Base-by-base conservation (phyloP, 352 stramenopile genomes). In the Pythium scleroteichum region DNA sequence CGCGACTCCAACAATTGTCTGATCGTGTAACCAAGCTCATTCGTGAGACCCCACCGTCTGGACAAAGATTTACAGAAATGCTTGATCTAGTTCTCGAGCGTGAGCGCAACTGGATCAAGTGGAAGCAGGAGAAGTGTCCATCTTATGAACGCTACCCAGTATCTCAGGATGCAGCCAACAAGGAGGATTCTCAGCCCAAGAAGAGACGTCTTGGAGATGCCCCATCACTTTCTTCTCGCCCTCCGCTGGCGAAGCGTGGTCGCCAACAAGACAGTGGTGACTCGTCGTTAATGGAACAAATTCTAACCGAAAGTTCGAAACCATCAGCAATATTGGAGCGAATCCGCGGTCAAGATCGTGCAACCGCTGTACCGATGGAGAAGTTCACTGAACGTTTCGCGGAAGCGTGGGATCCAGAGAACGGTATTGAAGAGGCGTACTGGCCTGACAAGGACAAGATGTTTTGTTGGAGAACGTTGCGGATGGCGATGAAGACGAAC, bases 391-490 rank as follows among this genome's bases (percentile, higher is more conserved):
- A 96, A 41, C 73, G 79, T 0, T 98, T 98, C 52, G 87, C 90
- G 19, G 93, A 98, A 54, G 95, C 95, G 20, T 93, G 95, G 66
- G 90, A 99, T 65, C 95, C 95, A 4, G 95, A 98, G 49, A 97
- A 96, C 61, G 93, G 94, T 4, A 98, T 99, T 39, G 95, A 99
- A 74, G 88, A 95, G 32, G 92, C 95, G 29, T 99, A 98, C 66
- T 97, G 97, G 81, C 95, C 95, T 1, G 92, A 97, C 62, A 97
- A 97, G 66, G 87, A 98, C 72, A 82, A 88, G 23, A 90, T 94
- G 81, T 73, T 87, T 23, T 95, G 86, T 62, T 95, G 86, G 86
- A 66, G 82, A 58, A 95, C 86, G 22, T 85, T 95, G 73, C 82
- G 86, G 13, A 76, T 74, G 51, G 77, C 81, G 22, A 95, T 94